Evolutionary conservation across 495 filamentous ascomycete species (phyloP).

Genomic region (Penicillium cataractarum): DNA sequence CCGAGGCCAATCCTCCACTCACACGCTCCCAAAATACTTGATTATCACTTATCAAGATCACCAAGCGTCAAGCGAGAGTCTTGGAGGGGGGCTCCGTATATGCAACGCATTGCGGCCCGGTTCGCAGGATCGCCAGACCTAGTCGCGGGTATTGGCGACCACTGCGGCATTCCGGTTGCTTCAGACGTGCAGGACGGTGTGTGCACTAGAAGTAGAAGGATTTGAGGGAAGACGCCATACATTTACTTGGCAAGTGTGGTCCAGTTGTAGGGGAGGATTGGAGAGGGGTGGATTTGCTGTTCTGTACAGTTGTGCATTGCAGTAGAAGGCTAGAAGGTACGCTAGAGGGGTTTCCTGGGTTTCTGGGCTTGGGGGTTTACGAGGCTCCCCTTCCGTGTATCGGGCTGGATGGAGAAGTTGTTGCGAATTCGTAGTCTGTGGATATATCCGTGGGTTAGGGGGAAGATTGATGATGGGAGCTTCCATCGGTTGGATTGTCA

Average conservation of each 20-base stretch:
- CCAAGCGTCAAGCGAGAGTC: slow-evolving; percentile 46
- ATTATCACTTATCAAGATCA: neutral
- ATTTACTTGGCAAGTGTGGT: neutral
- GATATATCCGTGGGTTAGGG: neutral
- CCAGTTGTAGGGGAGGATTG: neutral
- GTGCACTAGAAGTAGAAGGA: slow-evolving; percentile 29
- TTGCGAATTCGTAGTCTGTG: neutral
- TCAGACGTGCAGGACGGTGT: slow-evolving; percentile 72
- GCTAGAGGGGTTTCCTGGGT: neutral
- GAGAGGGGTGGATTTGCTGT: neutral
- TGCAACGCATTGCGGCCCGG: slow-evolving; percentile 90
- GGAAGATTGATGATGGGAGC: neutral
- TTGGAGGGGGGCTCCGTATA: slow-evolving; percentile 68
- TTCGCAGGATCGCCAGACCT: slow-evolving; percentile 80
- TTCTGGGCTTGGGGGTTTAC: neutral
- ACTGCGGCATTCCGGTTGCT: slow-evolving; percentile 68
- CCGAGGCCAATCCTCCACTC: neutral
- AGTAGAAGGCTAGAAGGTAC: neutral
- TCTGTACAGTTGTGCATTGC: no score
- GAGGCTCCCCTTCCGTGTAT: neutral
- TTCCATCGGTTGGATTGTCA: neutral
- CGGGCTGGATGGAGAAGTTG: neutral
- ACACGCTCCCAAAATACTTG: neutral
- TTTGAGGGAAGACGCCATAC: neutral
- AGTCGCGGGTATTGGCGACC: slow-evolving; percentile 78